These are phyloP conservation scores for Pythium grandisporangium DNA, from an alignment of 352 stramenopile genomes.

Conservation along the genomic window DNA sequence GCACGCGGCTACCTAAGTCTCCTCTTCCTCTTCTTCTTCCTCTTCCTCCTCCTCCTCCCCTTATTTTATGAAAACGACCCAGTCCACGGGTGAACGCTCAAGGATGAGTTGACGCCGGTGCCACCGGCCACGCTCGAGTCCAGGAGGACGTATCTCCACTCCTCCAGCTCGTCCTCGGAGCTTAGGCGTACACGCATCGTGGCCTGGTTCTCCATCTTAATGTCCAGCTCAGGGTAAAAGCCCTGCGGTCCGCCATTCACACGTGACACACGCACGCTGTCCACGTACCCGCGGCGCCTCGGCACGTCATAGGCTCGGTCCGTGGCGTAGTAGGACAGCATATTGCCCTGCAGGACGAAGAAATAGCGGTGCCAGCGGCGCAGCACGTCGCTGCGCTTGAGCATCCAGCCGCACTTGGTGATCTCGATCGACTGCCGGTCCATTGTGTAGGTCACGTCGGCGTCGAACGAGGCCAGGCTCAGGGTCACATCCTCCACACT, in stretches of 20 bases:
- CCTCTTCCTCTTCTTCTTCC: no score
- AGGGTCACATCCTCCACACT: slow-evolving; percentile 39
- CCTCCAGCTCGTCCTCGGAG: slow-evolving; percentile 18
- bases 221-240: slow-evolving; percentile 13
- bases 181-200: slow-evolving; percentile 13
- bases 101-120: no score
- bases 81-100: no score
- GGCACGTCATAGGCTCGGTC: slow-evolving; percentile 74
- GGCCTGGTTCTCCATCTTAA: slow-evolving; percentile 14
- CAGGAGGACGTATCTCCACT: slow-evolving; percentile 16
- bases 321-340: slow-evolving; percentile 65
- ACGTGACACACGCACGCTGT: slow-evolving; percentile 17
- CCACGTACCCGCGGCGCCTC: slow-evolving; percentile 47
- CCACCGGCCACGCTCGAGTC: no score
- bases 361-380: slow-evolving; percentile 62
- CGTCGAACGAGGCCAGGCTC: slow-evolving; percentile 45
- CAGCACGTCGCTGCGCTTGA: slow-evolving; percentile 49
- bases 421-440: slow-evolving; percentile 56
- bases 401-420: slow-evolving; percentile 54
- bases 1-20: no score
- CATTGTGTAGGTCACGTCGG: slow-evolving; percentile 33
- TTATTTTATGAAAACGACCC: no score
- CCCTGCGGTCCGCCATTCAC: slow-evolving; percentile 7
- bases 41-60: no score
- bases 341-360: slow-evolving; percentile 62